phyloP scores from a whole-genome alignment of 805 yeast species.

The Metschnikowia noctiluminum region DNA sequence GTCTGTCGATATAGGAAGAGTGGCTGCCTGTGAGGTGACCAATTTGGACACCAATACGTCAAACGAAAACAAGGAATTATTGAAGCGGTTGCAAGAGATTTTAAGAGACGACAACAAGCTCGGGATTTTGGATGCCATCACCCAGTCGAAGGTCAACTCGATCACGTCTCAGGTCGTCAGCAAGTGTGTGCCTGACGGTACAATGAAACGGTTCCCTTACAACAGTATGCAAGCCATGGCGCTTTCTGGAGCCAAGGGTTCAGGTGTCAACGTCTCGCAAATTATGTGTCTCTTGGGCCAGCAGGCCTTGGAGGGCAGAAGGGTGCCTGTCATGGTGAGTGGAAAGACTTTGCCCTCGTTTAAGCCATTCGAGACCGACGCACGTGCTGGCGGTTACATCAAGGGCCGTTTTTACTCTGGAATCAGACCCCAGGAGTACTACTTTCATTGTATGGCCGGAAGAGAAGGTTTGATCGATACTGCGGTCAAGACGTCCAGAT shows the following conservation, averaged over 20 bases:
- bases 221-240: slow-evolving; percentile 99
- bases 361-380: slow-evolving; percentile 94
- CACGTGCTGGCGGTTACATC: slow-evolving; percentile 97
- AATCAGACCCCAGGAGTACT: slow-evolving; percentile 96
- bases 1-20: slow-evolving; percentile 79
- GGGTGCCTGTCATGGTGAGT: slow-evolving; percentile 98
- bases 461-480: slow-evolving; percentile 99
- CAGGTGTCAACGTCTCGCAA: slow-evolving; percentile 96
- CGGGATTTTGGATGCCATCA: slow-evolving; percentile 92
- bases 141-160: slow-evolving; percentile 87
- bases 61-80: slow-evolving; percentile 65
- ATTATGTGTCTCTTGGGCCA: slow-evolving; percentile 99
- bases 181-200: slow-evolving; percentile 92
- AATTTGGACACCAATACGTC: slow-evolving; percentile 56
- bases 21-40: slow-evolving; percentile 93
- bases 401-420: slow-evolving; percentile 97
- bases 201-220: slow-evolving; percentile 91
- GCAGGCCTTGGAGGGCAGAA: slow-evolving; percentile 98
- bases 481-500: slow-evolving; percentile 96
- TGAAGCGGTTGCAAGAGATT: slow-evolving; percentile 89
- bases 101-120: slow-evolving; percentile 88
- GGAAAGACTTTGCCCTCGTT: slow-evolving; percentile 97
- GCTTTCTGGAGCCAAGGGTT: slow-evolving; percentile 98
- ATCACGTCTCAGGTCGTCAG: slow-evolving; percentile 94
- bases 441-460: slow-evolving; percentile 99